Base-by-base conservation (phyloP, 1,284 basidiomycete species). In the Naganishia sp. region DNA sequence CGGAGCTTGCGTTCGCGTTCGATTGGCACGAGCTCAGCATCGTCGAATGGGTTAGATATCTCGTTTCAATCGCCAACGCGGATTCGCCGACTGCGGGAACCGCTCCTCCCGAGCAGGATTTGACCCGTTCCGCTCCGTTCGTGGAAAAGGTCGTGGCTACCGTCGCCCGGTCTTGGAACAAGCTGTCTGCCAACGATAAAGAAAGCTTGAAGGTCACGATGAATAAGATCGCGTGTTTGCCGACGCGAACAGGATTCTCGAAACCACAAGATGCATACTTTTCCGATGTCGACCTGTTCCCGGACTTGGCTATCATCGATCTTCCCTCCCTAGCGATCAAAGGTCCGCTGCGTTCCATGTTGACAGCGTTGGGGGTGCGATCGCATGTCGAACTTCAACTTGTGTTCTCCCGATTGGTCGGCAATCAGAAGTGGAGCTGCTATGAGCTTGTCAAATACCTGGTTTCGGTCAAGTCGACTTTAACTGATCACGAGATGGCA, bases 361-460 rank as follows among this genome's bases (percentile, higher is more conserved):
- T 99, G 5, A 82, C 86, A 31, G 85, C 84, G 0, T 81, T 98
- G 0, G 94, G 92, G 10, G 92, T 98, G 11, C 85, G 93, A 25
- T 90, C 88, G 72, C 94, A 97, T 71, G 93, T 98, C 13, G 91
- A 95, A 66, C 82, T 95, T 1, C 91, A 94, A 75, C 82, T 94
- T 4, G 83, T 94, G n/a, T 94, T 94, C 73, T 85, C 87, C 67
- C 83, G 90, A 88, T 69, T 80, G 17, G 71, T 80, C 23, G 78
- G 78, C 11, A 77, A 75, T 1, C 77, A 77, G 6, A 70, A 71
- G 18, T 80, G 79, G 79, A 71, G 74, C 6, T 79, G 77, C 53
- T 72, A 75, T 21, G 79, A 80, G 57, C 83, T 94, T n/a, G 85
- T 89, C 67, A 89, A 88, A 73, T 94, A 96, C 75, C 85, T 98